Evolutionary conservation across 169 alveolate genomes (phyloP).

Genomic region (Eimeria acervulina): DNA sequence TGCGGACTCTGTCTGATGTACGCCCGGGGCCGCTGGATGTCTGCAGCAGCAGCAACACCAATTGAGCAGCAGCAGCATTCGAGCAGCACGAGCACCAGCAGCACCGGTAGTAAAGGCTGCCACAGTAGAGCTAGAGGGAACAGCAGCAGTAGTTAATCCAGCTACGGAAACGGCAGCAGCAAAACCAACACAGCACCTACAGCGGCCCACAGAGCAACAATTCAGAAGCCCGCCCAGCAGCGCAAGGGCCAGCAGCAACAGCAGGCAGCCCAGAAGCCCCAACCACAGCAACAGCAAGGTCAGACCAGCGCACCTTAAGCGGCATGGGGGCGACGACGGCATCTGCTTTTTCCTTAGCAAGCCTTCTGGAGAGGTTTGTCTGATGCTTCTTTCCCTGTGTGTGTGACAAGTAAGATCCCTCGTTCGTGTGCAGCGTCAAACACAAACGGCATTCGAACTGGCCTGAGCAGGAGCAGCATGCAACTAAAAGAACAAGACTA

Average conservation of each 20-base stretch:
- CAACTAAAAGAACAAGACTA: not conserved
- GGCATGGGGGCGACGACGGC: constrained; percentile 90
- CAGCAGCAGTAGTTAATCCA: not conserved
- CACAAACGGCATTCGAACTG: constrained; percentile 96
- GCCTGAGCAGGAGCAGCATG: constrained; percentile 39
- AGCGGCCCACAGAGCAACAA: not conserved
- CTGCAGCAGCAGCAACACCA: constrained; percentile 31
- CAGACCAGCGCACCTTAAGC: constrained; percentile 84
- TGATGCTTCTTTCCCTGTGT: constrained; percentile 96
- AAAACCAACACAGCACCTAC: no score
- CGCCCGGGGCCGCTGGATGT: constrained; percentile 81
- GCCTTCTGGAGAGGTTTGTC: constrained; percentile 97
- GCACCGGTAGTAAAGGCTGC: not conserved
- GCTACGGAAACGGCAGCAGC: not conserved
- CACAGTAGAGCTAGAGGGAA: not conserved
- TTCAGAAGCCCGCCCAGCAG: not conserved
- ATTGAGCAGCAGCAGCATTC: not conserved
- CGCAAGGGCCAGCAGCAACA: not conserved
- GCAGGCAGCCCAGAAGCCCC: not conserved
- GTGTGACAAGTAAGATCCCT: constrained; percentile 98
- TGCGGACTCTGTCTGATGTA: constrained; percentile 89
- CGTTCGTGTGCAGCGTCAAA: constrained; percentile 98
- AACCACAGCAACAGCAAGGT: not conserved
- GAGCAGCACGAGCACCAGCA: not conserved
- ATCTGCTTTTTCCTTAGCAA: constrained; percentile 96